phyloP scores from a whole-genome alignment of 257 asterid genomes.

The Cordia subcordata region DNA sequence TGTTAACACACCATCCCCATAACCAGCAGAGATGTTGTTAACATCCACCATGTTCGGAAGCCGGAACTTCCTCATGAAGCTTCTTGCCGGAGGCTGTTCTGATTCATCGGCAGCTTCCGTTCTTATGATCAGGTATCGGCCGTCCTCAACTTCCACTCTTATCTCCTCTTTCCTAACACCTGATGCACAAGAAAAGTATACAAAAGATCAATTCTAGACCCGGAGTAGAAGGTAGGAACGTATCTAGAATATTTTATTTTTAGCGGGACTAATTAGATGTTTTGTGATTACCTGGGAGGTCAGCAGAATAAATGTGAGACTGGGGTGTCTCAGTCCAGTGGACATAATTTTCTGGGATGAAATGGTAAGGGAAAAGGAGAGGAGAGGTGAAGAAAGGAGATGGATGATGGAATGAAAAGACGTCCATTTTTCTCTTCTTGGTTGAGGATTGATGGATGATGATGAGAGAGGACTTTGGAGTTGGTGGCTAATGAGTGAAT shows the following conservation, averaged over 20 bases:
- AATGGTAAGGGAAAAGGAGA: constrained; percentile 29
- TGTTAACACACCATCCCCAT: constrained; percentile 55
- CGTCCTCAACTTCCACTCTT: constrained; percentile 66
- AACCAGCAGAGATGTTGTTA: constrained; percentile 53
- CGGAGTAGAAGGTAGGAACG: not conserved
- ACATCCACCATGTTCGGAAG: constrained; percentile 56
- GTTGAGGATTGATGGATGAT: not conserved
- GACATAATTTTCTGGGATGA: constrained; percentile 49
- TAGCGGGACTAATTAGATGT: not conserved
- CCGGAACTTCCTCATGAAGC: constrained; percentile 53
- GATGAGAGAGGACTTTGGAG: constrained; percentile 4
- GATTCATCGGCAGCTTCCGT: constrained; percentile 30
- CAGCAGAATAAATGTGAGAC: constrained; percentile 66
- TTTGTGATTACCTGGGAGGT: constrained; percentile 51
- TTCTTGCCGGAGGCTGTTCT: constrained; percentile 35
- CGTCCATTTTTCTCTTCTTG: constrained; percentile 30
- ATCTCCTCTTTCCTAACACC: constrained; percentile 68
- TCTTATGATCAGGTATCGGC: constrained; percentile 55
- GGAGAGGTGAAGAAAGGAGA: constrained; percentile 32
- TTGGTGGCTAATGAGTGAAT: not conserved
- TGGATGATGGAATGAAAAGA: constrained; percentile 22
- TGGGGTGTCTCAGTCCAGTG: constrained; percentile 69
- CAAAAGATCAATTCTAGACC: constrained; percentile 3
- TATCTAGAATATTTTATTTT: too few relatives aligned
- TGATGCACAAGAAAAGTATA: constrained; percentile 6